A percentile compares a stretch with the other conserved stretches of the same genome.
phyloP scores from a whole-genome alignment of 2,329 filamentous ascomycete species.

The Lachnellula suecica region DNA sequence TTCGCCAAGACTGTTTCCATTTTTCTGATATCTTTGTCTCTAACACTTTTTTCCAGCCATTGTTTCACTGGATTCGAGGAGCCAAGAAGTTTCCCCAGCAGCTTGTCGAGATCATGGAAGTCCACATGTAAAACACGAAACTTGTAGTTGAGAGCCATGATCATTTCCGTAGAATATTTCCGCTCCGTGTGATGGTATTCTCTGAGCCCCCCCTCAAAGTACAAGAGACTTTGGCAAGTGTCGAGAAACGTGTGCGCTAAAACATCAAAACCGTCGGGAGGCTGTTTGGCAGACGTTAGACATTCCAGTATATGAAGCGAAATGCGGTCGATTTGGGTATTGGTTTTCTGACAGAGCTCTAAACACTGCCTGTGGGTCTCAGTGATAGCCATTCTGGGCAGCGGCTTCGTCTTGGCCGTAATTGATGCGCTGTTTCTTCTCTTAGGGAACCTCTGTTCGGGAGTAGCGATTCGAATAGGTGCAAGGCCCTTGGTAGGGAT shows the following conservation, averaged over 20 bases:
- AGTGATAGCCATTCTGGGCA: constrained; percentile 15
- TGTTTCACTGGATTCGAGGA: constrained; percentile 36
- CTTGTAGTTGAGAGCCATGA: constrained; percentile 62
- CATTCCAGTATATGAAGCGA: constrained; percentile 66
- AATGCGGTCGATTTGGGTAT: constrained; percentile 60
- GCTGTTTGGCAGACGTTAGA: constrained; percentile 53
- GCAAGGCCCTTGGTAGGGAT: neutral
- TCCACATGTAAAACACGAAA: constrained; percentile 60
- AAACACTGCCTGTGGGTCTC: constrained; percentile 31
- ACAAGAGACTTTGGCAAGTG: constrained; percentile 63
- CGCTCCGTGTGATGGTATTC: constrained; percentile 50
- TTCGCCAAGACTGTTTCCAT: constrained; percentile 56
- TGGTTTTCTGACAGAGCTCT: constrained; percentile 57
- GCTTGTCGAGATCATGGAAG: constrained; percentile 62
- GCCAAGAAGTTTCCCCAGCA: constrained; percentile 55
- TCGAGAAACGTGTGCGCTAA: constrained; percentile 68
- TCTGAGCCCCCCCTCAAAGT: constrained; percentile 65
- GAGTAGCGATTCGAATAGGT: too few relatives aligned
- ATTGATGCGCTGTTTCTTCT: neutral
- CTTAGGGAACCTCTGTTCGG: too few relatives aligned
- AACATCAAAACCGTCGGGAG: constrained; percentile 54
- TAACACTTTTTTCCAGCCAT: constrained; percentile 62
- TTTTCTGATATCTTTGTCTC: constrained; percentile 61
- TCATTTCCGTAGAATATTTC: constrained; percentile 58
- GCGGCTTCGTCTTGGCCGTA: constrained; percentile 1